Evolutionary conservation across 306 rosid species (phyloP), one percentile per base, ranked within the genome.

Genomic region (Citrullus amarus): DNA sequence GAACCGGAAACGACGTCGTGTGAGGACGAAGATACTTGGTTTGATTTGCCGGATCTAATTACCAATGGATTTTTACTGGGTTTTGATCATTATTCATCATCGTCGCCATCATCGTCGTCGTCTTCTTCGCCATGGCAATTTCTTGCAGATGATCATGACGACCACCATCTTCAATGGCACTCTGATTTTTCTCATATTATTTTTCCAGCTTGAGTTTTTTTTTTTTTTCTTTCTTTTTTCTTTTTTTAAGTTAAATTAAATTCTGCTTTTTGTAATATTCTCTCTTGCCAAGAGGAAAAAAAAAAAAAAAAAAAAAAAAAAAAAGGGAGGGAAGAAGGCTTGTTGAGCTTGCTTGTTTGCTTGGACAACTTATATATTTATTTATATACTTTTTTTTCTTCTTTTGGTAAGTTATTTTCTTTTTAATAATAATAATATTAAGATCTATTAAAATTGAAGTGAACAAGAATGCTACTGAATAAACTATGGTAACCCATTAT

Each of bases 91-190:
- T n/a, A 54, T 54, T 54, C 22, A 6, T 54, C n/a, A 0, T 48
- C 54, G 0, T 48, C 16, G 5, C 3, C 57, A 0, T 16, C 57
- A 2, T 51, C 56, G 0, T 48, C 53, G 0, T 53, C 57, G 2
- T 53, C 57, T 2, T 15, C 57, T 0, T 65, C 91, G 56, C 48
- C 88, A 30, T 93, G 92, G 97, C 83, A 87, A 53, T 76, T 90
- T 3, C 86, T 91, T 85, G 89, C 85, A 18, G 87, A 81, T 41
- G 87, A 81, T 43, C 54, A 68, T 1, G 90, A 86, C 2, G 57
- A 53, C 8, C 4, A 48, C 54, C 54, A 48, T 13, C 8, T 18
- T 5, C 50, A 25, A 34, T 85, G 83, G 75, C 84, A 81, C 58
- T 91, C 95, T 93, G 98, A 91, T 8, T 77, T 20, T 59, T 59